Evolutionary conservation across 148 eudicot genomes (phyloP).

Genomic region (Chenopodium berlandieri): DNA sequence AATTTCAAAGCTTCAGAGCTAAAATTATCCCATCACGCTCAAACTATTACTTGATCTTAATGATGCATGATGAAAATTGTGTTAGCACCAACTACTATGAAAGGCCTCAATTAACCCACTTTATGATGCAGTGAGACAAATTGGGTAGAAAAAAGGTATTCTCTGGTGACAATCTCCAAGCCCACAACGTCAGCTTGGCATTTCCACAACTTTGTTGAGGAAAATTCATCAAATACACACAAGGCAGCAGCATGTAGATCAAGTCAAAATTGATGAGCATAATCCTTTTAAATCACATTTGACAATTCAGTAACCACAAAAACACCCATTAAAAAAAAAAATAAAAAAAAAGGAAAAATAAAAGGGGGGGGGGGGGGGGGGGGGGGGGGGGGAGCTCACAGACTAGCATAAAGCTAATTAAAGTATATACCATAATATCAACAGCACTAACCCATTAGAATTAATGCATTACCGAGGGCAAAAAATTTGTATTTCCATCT

Average conservation of each 20-base stretch:
- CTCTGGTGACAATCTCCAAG: neutral
- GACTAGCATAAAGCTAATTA: slow-evolving; percentile 2
- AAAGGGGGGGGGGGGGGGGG: no score
- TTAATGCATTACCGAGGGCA: neutral
- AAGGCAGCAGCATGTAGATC: neutral
- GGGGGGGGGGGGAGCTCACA: neutral
- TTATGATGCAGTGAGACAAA: neutral
- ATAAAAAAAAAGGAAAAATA: no score
- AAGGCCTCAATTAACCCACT: neutral
- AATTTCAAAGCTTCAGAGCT: no score
- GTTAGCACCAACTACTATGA: neutral
- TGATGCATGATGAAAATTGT: neutral
- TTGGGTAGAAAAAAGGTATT: neutral
- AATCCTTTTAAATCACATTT: slow-evolving; percentile 1
- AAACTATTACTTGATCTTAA: neutral
- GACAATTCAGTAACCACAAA: neutral
- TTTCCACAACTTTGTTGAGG: slow-evolving; percentile 1
- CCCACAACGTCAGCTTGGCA: neutral
- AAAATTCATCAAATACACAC: slow-evolving; percentile 1
- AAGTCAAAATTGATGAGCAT: slow-evolving; percentile 20
- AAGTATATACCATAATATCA: slow-evolving; percentile 23
- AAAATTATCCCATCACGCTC: neutral
- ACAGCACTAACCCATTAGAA: slow-evolving; percentile 11
- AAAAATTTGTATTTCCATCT: slow-evolving; percentile 19
- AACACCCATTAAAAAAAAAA: neutral